Evolutionary conservation across 2,329 filamentous ascomycete genomes (phyloP), one percentile per base, ranked within the genome.

Genomic region (Fusarium nurragi): DNA sequence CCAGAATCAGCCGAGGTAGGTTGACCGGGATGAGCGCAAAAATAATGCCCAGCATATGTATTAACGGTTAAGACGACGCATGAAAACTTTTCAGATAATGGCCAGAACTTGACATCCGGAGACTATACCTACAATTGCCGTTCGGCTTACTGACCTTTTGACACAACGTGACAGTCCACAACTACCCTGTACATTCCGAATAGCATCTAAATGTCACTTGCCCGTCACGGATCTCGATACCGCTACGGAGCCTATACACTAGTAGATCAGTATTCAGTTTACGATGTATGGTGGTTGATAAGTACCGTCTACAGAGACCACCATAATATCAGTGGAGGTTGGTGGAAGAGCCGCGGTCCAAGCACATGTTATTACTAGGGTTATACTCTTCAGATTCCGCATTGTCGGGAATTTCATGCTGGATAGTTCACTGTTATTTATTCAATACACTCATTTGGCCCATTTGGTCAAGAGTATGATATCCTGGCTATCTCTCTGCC

Each of bases 261-360:
- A 34, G 32, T 9, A 34, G 16, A 34, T 34, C 32, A n/a, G 26
- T 4, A 14, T 25, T 26, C 13, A 34, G 19, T 13, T 19, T 41
- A 36, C 39, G n/a, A 28, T 34, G 19, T 16, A 23, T 34, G 9
- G 49, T 56, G 60, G 16, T 26, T 18, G 23, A 41, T 30, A 40
- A 60, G 55, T 51, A 64, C 58, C 34, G 34, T 28, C 28, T 62
- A 58, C 44, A 23, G 10, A 23, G 6, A 39, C 21, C 22, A 30
- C 30, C 25, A 41, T 18, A 48, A 37, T 26, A 58, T 19, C 28
- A 36, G 57, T 67, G 63, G 63, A 51, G 34, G 52, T 64, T 59
- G 30, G 34, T n/a, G 30, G 40, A 32, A 18, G 23, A 64, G 41
- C 50, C 45, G 41, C 49, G 50, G 60, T 22, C 49, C 19, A 55